Conservation (phyloP, 2,329 filamentous ascomycete genomes). For the Epichloe elymi region DNA sequence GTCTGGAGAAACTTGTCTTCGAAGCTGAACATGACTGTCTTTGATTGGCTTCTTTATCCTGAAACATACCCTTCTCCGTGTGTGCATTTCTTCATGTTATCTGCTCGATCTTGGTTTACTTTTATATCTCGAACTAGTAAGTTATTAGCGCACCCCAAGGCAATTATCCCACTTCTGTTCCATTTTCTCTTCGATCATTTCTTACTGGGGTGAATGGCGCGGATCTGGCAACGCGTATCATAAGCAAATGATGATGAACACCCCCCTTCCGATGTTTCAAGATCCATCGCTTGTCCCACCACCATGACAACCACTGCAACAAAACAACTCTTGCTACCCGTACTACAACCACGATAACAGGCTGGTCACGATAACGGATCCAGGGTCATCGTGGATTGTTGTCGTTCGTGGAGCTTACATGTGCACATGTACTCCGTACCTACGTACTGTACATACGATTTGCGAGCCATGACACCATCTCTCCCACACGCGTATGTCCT, state of each 20-base stretch:
- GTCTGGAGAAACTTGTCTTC: no score
- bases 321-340: not conserved
- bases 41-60: no score
- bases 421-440: not conserved
- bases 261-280: slow-evolving; percentile 7
- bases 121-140: no score
- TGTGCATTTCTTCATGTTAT: no score
- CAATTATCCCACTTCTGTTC: no score
- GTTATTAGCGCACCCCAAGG: no score
- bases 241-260: not conserved
- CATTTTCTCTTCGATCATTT: not conserved
- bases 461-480: no score
- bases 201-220: not conserved
- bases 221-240: not conserved
- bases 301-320: not conserved
- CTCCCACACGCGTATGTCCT: not conserved
- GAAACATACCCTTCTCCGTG: no score
- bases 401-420: not conserved
- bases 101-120: no score
- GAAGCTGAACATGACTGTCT: no score
- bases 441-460: no score
- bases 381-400: not conserved
- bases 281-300: slow-evolving; percentile 3
- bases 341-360: not conserved
- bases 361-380: not conserved